Percentiles rank a stretch among this genome's conserved stretches.
Evolutionary conservation across 2,329 filamentous ascomycete species (phyloP).

Genomic region (Coleophoma crateriformis): DNA sequence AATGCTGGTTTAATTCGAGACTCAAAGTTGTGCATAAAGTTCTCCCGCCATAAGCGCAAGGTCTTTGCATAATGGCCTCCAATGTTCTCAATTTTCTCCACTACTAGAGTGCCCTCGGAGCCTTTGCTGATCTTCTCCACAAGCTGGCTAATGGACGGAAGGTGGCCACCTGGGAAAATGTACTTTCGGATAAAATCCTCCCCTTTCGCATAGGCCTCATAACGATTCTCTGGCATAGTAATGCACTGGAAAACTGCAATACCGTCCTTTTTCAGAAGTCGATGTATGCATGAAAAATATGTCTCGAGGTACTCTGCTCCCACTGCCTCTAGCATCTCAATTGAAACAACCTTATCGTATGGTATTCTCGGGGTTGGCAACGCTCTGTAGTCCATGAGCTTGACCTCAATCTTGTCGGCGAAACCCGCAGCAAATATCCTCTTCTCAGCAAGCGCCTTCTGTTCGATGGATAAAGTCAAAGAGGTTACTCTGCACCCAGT

Average conservation of each 20-base stretch:
- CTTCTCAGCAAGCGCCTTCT: slow-evolving; percentile 62
- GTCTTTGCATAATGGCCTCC: slow-evolving; percentile 70
- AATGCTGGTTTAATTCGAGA: slow-evolving; percentile 54
- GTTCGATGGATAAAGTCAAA: slow-evolving; percentile 63
- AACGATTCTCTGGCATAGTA: slow-evolving; percentile 66
- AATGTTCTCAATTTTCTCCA: slow-evolving; percentile 66
- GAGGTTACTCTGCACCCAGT: slow-evolving; percentile 66
- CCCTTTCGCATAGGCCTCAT: slow-evolving; percentile 58
- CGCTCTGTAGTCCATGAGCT: slow-evolving; percentile 63
- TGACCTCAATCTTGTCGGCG: slow-evolving; percentile 54
- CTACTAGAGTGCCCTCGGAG: slow-evolving; percentile 55
- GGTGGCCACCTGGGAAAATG: slow-evolving; percentile 73
- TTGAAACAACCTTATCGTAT: slow-evolving; percentile 69
- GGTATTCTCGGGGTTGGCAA: slow-evolving; percentile 45
- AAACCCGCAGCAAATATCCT: slow-evolving; percentile 57
- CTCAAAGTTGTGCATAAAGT: slow-evolving; percentile 59
- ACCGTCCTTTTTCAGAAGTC: slow-evolving; percentile 58
- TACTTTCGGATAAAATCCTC: slow-evolving; percentile 74
- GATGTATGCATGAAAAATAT: slow-evolving; percentile 62
- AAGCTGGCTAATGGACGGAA: slow-evolving; percentile 53
- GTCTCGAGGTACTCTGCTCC: slow-evolving; percentile 61
- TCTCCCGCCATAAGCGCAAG: slow-evolving; percentile 61
- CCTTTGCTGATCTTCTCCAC: slow-evolving; percentile 54
- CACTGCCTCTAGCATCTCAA: slow-evolving; percentile 75
- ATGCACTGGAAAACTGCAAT: slow-evolving; percentile 72